Evolutionary conservation across 257 asterid species (phyloP), one percentile per base, ranked within the genome.

Genomic region (Solanum appendiculatum): DNA sequence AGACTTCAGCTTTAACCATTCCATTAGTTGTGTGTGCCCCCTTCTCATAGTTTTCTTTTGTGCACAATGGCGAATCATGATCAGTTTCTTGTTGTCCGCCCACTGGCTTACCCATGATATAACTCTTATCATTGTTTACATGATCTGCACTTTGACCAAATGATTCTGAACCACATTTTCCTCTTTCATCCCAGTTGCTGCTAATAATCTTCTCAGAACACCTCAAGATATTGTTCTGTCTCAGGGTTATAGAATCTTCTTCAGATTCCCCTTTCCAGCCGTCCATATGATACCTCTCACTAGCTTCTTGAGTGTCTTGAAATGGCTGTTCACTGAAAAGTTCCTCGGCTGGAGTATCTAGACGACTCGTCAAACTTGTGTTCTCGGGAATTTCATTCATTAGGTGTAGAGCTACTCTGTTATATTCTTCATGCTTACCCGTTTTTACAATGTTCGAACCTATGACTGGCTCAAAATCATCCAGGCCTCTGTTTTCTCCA

Each of bases 361-460:
- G 85, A 51, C 51, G 23, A 72, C 81, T 82, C 72, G 31, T 46
- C 40, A 81, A 88, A 60, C 36, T 58, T 82, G 34, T 83, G 88
- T 84, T 88, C 58, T 77, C 86, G 25, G 87, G 87, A 82, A 63
- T 78, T 63, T 91, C 88, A 85, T 87, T 89, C 87, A 78, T 91
- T 31, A 85, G 75, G 84, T 42, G 84, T 70, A 46, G n/a, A 66
- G 36, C 37, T 75, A 89, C 88, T 86, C 87, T 86, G 78, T 74
- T 88, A 66, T 86, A 56, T 34, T 82, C 86, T 84, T 88, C 92
- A 82, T 78, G 84, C 75, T 89, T 81, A 84, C 69, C 86, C 92
- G 90, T 90, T 84, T 85, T 86, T 54, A 60, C 85, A 78, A 63
- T 73, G 14, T 75, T 20, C 77, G 88, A 88, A 84, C 81, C 83